Evolutionary conservation across 2,329 filamentous ascomycete species (phyloP).

Genomic region (Cadophora sp.): DNA sequence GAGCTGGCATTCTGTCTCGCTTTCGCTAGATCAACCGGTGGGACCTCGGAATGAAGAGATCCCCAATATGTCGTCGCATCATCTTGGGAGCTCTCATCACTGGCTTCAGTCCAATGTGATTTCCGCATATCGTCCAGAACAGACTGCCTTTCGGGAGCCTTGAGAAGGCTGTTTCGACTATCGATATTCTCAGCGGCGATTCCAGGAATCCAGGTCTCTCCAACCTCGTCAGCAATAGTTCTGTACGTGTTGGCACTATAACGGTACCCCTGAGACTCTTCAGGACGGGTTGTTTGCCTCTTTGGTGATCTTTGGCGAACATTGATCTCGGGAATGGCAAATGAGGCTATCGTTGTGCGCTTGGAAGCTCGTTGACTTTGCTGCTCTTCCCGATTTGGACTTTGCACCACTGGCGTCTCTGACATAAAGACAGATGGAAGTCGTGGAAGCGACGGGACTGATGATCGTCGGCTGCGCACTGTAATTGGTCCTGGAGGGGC

Average conservation of each 20-base stretch:
- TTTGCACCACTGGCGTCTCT: conserved; percentile 33
- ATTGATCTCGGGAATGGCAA: conserved; percentile 23
- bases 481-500: conserved; percentile 42
- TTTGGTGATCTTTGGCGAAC: conserved; percentile 18
- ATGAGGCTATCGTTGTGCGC: conserved; percentile 39
- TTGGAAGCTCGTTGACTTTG: conserved; percentile 38
- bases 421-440: conserved; percentile 38
- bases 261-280: conserved; percentile 31
- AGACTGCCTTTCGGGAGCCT: conserved; percentile 22
- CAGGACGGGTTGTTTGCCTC: conserved; percentile 4
- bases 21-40: conserved; percentile 52
- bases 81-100: conserved; percentile 45
- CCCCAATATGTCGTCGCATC: conserved; percentile 56
- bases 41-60: conserved; percentile 56
- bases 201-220: conserved; percentile 50
- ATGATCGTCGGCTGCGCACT: conserved; percentile 46
- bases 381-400: conserved; percentile 36
- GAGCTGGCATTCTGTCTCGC: conserved; percentile 50
- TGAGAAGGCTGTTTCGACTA: conserved; percentile 21
- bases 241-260: conserved; percentile 45
- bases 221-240: conserved; percentile 45
- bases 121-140: conserved; percentile 44
- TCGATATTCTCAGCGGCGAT: conserved; percentile 33
- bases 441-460: conserved; percentile 53
- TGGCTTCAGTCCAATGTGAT: conserved; percentile 45